Evolutionary conservation across 257 asterid genomes (phyloP), one percentile per base, ranked within the genome.

Genomic region (Marsdenia floribunda): DNA sequence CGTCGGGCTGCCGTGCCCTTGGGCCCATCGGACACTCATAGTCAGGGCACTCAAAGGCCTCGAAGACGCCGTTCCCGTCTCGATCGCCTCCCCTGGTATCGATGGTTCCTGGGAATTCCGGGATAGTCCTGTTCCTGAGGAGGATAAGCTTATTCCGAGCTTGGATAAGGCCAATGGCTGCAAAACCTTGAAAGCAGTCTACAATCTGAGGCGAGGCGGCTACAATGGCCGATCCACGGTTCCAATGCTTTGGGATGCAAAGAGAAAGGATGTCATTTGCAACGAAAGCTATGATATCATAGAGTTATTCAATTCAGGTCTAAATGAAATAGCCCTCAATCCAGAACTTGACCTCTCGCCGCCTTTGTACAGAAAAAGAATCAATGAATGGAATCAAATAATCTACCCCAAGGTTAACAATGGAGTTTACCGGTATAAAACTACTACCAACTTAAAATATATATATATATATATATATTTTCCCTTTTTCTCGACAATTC

Each of bases 21-120:
- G 98, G 99, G 99, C 99, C 72, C 99, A 94, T 85, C 88, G 99
- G 61, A 87, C 97, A 73, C 99, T 94, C 15, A 84, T 94, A 79
- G 97, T 92, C 71, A 97, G 96, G 68, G 96, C 99, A 38, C 91
- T 94, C 3, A 94, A 92, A 74, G 96, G 97, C 76, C 93, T 94
- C 55, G 93, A 94, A 72, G 61, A 77, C 24, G 77, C 87, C 73
- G 46, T 94, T 26, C 86, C 91, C 6, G 86, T 92, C 72, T 92
- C 99, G 3, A 57, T 94, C 63, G 96, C 98, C 73, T 77, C 95
- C 47, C 90, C 99, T 4, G 96, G 93, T 44, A 75, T 60, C 12
- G 99, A 92, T 49, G 99, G 97, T 35, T 82, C 89, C 12, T 94
- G 99, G 99, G 86, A 87, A 77, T 94, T 92, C 82, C 73, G 72